Conservation (phyloP, 2,329 filamentous ascomycete genomes). For the Aurifilum marmelostoma region DNA sequence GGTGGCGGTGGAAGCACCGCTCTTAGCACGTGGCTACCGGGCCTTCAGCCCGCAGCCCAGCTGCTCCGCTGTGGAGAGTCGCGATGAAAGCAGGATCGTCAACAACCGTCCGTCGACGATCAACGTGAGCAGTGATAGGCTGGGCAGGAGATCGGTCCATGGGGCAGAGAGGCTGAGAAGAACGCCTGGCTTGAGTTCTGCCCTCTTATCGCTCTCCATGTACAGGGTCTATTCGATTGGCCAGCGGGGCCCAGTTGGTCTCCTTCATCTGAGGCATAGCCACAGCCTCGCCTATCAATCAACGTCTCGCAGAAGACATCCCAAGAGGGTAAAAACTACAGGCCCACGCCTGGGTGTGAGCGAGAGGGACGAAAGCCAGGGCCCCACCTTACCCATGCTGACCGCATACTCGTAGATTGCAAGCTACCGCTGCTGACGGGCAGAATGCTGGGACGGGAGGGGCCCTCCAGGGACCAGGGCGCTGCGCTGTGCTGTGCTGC, state of each 20-base stretch:
- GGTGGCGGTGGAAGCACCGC: not conserved
- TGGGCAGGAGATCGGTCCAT: not conserved
- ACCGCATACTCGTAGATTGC: not conserved
- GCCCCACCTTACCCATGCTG: not conserved
- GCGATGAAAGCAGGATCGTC: not conserved
- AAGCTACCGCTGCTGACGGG: not conserved
- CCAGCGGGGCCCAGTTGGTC: not conserved
- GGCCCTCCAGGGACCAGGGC: not conserved
- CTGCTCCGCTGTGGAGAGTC: not conserved
- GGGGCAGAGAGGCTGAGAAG: not conserved
- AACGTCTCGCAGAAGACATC: not conserved
- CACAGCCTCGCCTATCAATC: slow-evolving; percentile 13
- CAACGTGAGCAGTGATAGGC: not conserved
- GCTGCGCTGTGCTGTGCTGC: not conserved
- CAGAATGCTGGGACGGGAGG: not conserved
- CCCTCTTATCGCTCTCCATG: not conserved
- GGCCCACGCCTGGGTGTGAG: not conserved
- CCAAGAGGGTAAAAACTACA: not conserved
- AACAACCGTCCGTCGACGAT: not conserved
- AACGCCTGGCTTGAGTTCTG: not conserved
- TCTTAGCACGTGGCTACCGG: not conserved
- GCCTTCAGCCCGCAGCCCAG: not conserved
- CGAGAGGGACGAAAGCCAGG: not conserved
- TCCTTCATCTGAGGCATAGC: not conserved
- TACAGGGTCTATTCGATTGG: not conserved